These are phyloP conservation scores for Eimeria maxima DNA, from an alignment of 169 alveolate species.

Conservation along the genomic window DNA sequence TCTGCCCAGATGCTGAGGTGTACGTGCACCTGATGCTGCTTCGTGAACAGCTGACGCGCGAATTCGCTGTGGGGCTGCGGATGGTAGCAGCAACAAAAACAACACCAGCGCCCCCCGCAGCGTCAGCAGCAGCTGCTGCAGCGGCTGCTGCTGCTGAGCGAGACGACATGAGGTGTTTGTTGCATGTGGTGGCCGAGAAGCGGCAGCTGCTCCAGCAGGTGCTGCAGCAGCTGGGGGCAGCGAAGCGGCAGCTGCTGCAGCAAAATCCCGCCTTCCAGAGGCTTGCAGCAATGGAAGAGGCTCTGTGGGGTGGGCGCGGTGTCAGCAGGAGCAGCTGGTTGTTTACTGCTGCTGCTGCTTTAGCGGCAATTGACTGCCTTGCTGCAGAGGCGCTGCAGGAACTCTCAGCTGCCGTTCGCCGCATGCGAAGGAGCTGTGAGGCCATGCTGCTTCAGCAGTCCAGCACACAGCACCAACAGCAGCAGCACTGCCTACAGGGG, in stretches of 20 bases:
- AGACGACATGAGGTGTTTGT: neutral
- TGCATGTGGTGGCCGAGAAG: conserved; percentile 4
- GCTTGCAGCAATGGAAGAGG: conserved; percentile 51
- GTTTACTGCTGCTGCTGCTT: conserved; percentile 29
- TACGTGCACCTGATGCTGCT: conserved; percentile 47
- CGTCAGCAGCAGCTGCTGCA: conserved; percentile 1
- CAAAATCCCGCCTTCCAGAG: conserved; percentile 15
- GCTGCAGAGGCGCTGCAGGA: conserved; percentile 38
- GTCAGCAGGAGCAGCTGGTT: conserved; percentile 59
- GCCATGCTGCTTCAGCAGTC: neutral
- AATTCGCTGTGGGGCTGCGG: conserved; percentile 37
- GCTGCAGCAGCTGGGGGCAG: neutral
- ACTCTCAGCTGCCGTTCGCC: neutral
- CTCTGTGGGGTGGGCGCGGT: conserved; percentile 26
- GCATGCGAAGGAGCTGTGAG: conserved; percentile 13
- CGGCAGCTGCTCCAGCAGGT: neutral
- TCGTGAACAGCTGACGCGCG: conserved; percentile 60
- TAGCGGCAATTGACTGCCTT: conserved; percentile 51
- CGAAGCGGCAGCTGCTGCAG: conserved; percentile 24
- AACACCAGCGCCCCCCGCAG: neutral
- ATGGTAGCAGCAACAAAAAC: conserved; percentile 38
- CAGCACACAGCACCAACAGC: neutral
- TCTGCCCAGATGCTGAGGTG: conserved; percentile 60
- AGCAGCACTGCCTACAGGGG: neutral
- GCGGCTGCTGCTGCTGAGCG: conserved; percentile 18